phyloP scores from a whole-genome alignment of 768 basidiomycete genomes.

The Dacryopinax spathularia region DNA sequence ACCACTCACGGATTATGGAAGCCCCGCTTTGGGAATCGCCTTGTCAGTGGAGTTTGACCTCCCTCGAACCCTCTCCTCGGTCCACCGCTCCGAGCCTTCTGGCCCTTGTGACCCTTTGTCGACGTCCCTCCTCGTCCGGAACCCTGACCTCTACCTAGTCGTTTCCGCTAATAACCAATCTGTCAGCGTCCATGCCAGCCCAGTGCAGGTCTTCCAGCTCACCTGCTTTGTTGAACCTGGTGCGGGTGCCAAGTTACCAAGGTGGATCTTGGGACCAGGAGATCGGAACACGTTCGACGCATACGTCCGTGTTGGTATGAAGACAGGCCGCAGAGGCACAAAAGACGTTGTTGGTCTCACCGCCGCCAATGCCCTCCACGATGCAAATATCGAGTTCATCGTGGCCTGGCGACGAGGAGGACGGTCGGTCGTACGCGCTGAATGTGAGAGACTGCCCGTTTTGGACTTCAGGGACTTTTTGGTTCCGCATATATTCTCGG shows the following conservation, averaged over 20 bases:
- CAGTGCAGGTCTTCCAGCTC: neutral
- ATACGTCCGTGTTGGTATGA: neutral
- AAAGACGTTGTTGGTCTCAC: neutral
- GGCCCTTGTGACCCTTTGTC: constrained; percentile 88
- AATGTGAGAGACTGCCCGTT: neutral
- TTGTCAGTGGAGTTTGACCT: constrained; percentile 87
- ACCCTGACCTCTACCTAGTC: constrained; percentile 85
- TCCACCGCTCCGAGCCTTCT: constrained; percentile 80
- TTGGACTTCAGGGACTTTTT: constrained; percentile 3
- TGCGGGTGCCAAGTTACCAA: neutral
- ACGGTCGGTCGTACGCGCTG: neutral
- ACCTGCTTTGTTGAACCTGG: neutral
- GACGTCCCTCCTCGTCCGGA: constrained; percentile 86
- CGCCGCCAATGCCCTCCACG: neutral
- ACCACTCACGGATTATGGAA: constrained; percentile 76
- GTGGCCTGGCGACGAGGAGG: neutral
- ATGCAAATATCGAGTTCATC: neutral
- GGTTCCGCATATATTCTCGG: neutral
- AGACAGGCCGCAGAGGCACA: neutral
- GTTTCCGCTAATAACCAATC: constrained; percentile 56
- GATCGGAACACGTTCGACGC: neutral
- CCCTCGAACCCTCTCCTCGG: constrained; percentile 80
- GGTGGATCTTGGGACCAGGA: neutral
- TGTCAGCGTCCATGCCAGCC: neutral
- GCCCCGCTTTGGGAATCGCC: constrained; percentile 83